These are phyloP conservation scores for Paecilomyces formosus DNA, from an alignment of 2,329 filamentous ascomycete genomes.

Conservation along the genomic window DNA sequence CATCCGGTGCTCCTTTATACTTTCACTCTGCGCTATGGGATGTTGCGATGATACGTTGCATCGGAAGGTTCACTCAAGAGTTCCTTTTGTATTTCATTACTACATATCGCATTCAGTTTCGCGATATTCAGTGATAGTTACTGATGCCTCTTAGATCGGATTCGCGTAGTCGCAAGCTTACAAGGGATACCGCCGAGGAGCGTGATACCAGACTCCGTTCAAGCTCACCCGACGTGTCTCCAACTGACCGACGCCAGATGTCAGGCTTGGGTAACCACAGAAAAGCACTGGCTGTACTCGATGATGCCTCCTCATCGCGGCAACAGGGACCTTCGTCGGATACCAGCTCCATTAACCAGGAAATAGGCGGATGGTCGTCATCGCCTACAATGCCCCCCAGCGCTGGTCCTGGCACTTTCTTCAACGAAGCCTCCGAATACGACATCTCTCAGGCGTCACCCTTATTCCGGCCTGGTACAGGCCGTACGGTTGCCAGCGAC, in stretches of 20 bases:
- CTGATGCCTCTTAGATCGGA: background rate
- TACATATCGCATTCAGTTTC: background rate
- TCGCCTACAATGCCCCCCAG: constrained; percentile 17
- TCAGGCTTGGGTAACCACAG: constrained; percentile 26
- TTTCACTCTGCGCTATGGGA: background rate
- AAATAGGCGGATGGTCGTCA: constrained; percentile 23
- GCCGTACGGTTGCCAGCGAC: constrained; percentile 49
- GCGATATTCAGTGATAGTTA: background rate
- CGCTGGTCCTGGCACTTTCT: constrained; percentile 26
- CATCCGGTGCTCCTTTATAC: background rate
- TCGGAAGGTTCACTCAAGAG: background rate
- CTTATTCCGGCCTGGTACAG: constrained; percentile 54
- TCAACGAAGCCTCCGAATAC: constrained; percentile 31
- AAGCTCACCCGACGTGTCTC: constrained; percentile 29
- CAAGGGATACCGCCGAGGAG: constrained; percentile 17
- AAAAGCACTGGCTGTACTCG: constrained; percentile 25
- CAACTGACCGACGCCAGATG: constrained; percentile 28
- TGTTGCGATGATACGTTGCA: background rate
- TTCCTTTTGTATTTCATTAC: background rate
- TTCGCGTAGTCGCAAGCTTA: constrained; percentile 6
- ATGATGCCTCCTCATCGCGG: constrained; percentile 16
- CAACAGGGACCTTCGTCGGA: constrained; percentile 14
- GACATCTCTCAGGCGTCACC: constrained; percentile 58
- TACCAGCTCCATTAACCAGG: constrained; percentile 12
- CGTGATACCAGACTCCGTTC: constrained; percentile 26